Conservation (phyloP, 352 stramenopile genomes). For the Blastocystis sp. region DNA sequence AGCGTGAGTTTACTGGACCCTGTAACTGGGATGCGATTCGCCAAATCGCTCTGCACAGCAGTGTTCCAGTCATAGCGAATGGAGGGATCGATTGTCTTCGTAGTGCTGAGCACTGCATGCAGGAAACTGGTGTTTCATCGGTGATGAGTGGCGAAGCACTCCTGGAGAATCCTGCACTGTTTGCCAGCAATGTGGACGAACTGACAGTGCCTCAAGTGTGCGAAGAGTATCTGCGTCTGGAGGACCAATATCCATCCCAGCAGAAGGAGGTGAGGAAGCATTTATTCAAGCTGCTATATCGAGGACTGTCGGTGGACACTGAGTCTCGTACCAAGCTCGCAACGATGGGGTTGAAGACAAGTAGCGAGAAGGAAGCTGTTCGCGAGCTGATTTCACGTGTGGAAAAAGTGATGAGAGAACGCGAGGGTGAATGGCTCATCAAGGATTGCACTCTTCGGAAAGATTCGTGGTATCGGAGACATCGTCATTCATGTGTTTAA, state of each 20-base stretch:
- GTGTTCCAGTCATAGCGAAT: conserved; percentile 81
- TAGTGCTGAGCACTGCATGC: conserved; percentile 73
- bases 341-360: background rate
- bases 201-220: conserved; percentile 67
- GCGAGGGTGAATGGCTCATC: background rate
- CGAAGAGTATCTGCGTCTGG: conserved; percentile 71
- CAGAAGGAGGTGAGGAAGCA: conserved; percentile 78
- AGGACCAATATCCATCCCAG: conserved; percentile 70
- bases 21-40: conserved; percentile 76
- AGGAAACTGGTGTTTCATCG: conserved; percentile 75
- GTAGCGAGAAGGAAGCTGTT: background rate
- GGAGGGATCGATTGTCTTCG: conserved; percentile 76
- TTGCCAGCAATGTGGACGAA: conserved; percentile 63
- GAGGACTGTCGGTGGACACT: background rate
- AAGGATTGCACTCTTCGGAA: background rate
- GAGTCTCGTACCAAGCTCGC: background rate
- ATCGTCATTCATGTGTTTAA: background rate
- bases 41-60: conserved; percentile 73
- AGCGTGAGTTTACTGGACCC: conserved; percentile 72
- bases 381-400: background rate
- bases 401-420: background rate
- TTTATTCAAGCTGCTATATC: conserved; percentile 77
- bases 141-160: conserved; percentile 83
- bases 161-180: conserved; percentile 79
- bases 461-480: background rate